Evolutionary conservation across 1,139 yeast species (phyloP).

Genomic region (Debaryomyces coudertii): DNA sequence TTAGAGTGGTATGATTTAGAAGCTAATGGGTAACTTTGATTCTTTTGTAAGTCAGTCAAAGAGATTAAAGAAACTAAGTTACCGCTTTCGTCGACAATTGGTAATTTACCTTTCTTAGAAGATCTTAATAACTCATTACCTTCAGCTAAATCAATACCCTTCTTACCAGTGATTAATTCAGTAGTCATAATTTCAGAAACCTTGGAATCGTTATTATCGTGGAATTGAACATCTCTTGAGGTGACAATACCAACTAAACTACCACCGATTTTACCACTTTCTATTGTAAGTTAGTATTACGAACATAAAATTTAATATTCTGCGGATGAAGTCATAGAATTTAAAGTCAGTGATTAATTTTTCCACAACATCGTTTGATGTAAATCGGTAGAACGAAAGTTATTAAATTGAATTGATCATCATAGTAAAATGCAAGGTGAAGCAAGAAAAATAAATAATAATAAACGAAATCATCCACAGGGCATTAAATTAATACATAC

Average conservation of each 20-base stretch:
- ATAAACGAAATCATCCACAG: conserved; percentile 14
- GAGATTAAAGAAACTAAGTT: conserved; percentile 86
- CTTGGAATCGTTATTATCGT: conserved; percentile 64
- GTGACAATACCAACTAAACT: conserved; percentile 94
- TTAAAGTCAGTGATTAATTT: conserved; percentile 47
- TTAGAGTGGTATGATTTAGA: conserved; percentile 91
- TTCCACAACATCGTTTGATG: conserved; percentile 99
- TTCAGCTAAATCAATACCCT: conserved; percentile 78
- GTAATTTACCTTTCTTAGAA: conserved; percentile 97
- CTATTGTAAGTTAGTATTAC: conserved; percentile 48
- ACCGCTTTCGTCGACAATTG: conserved; percentile 79
- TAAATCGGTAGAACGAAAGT: conserved; percentile 99
- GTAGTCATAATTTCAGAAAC: conserved; percentile 88
- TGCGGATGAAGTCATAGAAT: conserved; percentile 5
- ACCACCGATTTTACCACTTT: conserved; percentile 82
- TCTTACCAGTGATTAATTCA: conserved; percentile 79
- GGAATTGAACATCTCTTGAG: conserved; percentile 96
- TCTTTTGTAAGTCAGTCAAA: conserved; percentile 95
- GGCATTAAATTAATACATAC: conserved; percentile 60
- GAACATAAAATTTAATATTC: background rate
- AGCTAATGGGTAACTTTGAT: conserved; percentile 90
- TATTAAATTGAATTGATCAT: conserved; percentile 65
- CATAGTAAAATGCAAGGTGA: conserved; percentile 35
- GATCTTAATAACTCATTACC: conserved; percentile 90
- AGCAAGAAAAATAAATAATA: conserved; percentile 10